Conservation (phyloP, 2,329 filamentous ascomycete species). For the Phaeosphaeriaceae sp. region DNA sequence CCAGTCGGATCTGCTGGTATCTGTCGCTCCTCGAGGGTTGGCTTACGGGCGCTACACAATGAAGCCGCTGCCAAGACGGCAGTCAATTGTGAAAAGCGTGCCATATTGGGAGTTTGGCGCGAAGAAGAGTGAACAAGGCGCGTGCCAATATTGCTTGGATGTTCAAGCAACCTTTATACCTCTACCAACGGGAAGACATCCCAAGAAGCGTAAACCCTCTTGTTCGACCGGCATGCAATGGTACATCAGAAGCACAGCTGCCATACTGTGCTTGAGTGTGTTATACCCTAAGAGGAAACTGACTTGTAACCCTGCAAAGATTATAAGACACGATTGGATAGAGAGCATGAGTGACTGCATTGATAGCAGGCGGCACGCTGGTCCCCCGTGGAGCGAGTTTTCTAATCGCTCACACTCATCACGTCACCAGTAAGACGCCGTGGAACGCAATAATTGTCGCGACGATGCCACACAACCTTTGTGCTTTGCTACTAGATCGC, state of each 20-base stretch:
- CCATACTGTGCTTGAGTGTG: slow-evolving; percentile 7
- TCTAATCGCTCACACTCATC: not conserved
- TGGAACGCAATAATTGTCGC: not conserved
- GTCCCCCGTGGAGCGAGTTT: not conserved
- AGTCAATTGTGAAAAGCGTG: slow-evolving; percentile 27
- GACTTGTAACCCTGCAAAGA: not conserved
- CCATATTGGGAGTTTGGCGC: slow-evolving; percentile 29
- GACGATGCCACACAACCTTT: not conserved
- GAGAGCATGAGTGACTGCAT: slow-evolving; percentile 8
- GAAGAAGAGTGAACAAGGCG: slow-evolving; percentile 9
- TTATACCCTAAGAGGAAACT: slow-evolving; percentile 24
- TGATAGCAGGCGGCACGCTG: slow-evolving; percentile 18
- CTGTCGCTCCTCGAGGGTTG: slow-evolving; percentile 33
- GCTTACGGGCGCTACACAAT: slow-evolving; percentile 27
- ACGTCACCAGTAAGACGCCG: slow-evolving; percentile 7
- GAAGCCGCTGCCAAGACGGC: slow-evolving; percentile 28
- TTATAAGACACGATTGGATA: slow-evolving; percentile 13
- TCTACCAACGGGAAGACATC: not conserved
- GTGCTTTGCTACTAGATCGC: not conserved
- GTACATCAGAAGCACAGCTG: not conserved
- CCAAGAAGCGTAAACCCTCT: not conserved
- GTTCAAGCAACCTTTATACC: slow-evolving; percentile 13
- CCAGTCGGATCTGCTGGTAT: slow-evolving; percentile 41
- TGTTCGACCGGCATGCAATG: not conserved
- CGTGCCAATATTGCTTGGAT: slow-evolving; percentile 2